phyloP scores from a whole-genome alignment of 768 basidiomycete genomes.

The Podaxis sp. region DNA sequence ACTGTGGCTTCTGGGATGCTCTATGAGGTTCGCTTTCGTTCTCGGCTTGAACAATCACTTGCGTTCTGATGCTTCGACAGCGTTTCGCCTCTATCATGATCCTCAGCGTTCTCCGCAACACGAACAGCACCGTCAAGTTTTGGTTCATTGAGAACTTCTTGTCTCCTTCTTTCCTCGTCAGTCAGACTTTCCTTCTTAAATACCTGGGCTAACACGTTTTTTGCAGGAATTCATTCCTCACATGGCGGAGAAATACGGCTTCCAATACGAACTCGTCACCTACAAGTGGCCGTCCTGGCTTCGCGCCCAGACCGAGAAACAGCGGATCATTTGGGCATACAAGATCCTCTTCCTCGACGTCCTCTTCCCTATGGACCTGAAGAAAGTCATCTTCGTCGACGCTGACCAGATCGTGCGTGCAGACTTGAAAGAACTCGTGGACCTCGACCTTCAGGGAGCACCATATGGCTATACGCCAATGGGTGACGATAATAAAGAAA shows the following conservation, averaged over 20 bases:
- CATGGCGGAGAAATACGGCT: constrained; percentile 86
- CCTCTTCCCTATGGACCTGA: constrained; percentile 97
- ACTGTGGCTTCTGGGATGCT: constrained; percentile 96
- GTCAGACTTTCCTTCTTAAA: constrained; percentile 22
- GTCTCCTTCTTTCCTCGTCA: constrained; percentile 91
- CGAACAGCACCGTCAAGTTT: constrained; percentile 94
- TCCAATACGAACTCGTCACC: constrained; percentile 96
- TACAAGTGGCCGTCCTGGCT: constrained; percentile 99
- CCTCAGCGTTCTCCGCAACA: constrained; percentile 91
- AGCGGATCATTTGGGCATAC: constrained; percentile 98
- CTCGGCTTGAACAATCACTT: neutral
- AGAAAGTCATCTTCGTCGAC: constrained; percentile 99
- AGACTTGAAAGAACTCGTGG: constrained; percentile 94
- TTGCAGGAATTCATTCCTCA: constrained; percentile 90
- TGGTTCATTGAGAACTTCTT: constrained; percentile 99
- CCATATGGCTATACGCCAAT: constrained; percentile 97
- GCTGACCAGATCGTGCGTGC: constrained; percentile 96
- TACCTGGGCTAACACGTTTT: neutral
- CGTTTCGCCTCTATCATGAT: constrained; percentile 99
- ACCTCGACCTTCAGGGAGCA: constrained; percentile 87
- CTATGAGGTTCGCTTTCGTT: constrained; percentile 70
- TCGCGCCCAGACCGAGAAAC: constrained; percentile 95
- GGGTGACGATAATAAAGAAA: constrained; percentile 92
- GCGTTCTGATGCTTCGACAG: constrained; percentile 38
- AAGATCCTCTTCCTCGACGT: constrained; percentile 99